These are phyloP conservation scores for Malassezia sympodialis DNA, from an alignment of 1,284 basidiomycete species.

Conservation along the genomic window DNA sequence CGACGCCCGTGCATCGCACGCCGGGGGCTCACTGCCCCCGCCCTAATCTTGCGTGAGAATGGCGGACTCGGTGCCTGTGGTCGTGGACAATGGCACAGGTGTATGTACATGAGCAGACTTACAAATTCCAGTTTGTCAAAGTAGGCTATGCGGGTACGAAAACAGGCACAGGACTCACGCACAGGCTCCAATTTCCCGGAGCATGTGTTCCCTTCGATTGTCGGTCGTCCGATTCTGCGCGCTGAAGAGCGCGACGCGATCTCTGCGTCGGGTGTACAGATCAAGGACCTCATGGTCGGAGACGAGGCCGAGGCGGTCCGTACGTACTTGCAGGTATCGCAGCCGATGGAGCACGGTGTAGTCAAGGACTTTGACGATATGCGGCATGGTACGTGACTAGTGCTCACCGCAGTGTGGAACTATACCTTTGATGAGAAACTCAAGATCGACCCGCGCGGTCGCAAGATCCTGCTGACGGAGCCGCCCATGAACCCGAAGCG, in stretches of 20 bases:
- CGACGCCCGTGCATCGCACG: constrained; percentile 5
- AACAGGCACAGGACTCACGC: neutral
- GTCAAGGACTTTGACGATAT: constrained; percentile 99
- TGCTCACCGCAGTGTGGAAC: constrained; percentile 62
- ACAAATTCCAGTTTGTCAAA: constrained; percentile 59
- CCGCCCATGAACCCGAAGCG: constrained; percentile 98
- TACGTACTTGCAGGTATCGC: constrained; percentile 88
- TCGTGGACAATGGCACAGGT: constrained; percentile 95
- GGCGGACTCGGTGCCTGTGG: constrained; percentile 58
- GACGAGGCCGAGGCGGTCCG: constrained; percentile 88
- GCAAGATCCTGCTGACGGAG: constrained; percentile 89
- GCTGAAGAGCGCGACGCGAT: constrained; percentile 83
- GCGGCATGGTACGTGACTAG: constrained; percentile 56
- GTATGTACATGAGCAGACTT: constrained; percentile 51
- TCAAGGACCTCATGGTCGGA: constrained; percentile 91
- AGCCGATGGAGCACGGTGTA: constrained; percentile 99
- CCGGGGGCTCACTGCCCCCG: neutral
- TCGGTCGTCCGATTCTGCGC: constrained; percentile 90
- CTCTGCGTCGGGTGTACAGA: constrained; percentile 43
- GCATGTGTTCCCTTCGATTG: constrained; percentile 92
- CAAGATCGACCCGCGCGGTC: constrained; percentile 70
- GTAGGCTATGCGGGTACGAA: constrained; percentile 76
- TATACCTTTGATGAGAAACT: constrained; percentile 97
- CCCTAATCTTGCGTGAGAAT: constrained; percentile 18
- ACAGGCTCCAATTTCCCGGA: constrained; percentile 68